Evolutionary conservation across 768 basidiomycete genomes (phyloP).

Genomic region (Crucibulum laeve): DNA sequence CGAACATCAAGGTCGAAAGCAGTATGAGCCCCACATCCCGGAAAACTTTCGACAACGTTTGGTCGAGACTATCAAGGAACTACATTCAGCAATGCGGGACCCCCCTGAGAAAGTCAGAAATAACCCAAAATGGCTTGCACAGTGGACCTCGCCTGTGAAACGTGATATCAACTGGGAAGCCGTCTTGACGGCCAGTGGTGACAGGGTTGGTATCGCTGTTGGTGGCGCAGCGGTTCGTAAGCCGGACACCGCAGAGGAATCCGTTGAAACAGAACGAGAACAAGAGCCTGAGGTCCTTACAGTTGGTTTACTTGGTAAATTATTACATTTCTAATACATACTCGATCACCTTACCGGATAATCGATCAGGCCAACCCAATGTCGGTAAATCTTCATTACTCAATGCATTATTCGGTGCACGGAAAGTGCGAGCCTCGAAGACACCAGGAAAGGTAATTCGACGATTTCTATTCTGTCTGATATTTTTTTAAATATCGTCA

Average conservation of each 20-base stretch:
- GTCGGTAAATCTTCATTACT: constrained; percentile 92
- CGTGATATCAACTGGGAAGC: constrained; percentile 70
- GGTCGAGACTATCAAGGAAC: constrained; percentile 57
- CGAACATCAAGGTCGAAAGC: constrained; percentile 41
- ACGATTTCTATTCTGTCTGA: not conserved
- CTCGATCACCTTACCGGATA: not conserved
- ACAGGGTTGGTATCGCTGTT: constrained; percentile 39
- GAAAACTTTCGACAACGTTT: constrained; percentile 58
- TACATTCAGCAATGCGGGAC: constrained; percentile 62
- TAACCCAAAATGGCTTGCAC: constrained; percentile 43
- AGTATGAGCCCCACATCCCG: constrained; percentile 66
- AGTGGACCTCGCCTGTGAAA: constrained; percentile 68
- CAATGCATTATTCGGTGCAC: constrained; percentile 83
- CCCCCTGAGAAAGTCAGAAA: constrained; percentile 58
- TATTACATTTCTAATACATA: not conserved
- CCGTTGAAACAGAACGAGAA: constrained; percentile 18
- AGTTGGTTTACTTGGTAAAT: constrained; percentile 73
- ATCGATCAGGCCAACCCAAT: constrained; percentile 81
- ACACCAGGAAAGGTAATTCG: constrained; percentile 78
- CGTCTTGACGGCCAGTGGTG: constrained; percentile 41
- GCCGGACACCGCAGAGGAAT: constrained; percentile 14
- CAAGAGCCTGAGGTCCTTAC: constrained; percentile 63
- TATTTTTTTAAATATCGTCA: not conserved
- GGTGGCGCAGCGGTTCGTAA: constrained; percentile 35
- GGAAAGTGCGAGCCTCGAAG: constrained; percentile 75